Base-by-base conservation (phyloP, 1,284 basidiomycete genomes). In the Wallemia mellicola region DNA sequence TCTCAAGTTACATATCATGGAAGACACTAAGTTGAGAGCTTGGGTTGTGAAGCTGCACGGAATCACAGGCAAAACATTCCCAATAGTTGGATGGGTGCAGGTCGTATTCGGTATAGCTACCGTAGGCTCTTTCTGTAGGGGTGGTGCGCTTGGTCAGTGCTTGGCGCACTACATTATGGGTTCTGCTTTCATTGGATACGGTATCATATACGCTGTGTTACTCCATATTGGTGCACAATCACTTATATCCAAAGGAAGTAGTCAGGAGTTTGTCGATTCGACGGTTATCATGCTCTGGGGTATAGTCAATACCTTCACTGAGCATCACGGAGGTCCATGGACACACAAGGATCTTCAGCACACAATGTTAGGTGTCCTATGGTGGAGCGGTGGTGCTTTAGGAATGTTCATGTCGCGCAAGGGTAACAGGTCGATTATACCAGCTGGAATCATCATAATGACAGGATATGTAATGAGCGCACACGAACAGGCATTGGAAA, bases 381-480 rank as follows among this genome's bases (percentile, higher is more conserved):
- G 87, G 91, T 91, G 86, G 86, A 77, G 82, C 26, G 91, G 89
- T 57, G 91, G 91, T 30, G 75, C 82, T 24, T 74, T 94, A 1
- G 91, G 89, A 1, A 82, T 95, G 59, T 86, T 82, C 70, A 76
- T 92, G 15, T 78, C 85, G 22, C 76, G 86, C 58, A 82, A 83
- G 54, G 86, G 87, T 61, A 80, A 82, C 75, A 78, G 88, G 61
- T 85, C 81, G 56, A 77, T 92, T 24, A 74, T 92, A 1, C 89
- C 91, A 1, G 79, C 77, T 19, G 62, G 89, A 28, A 86, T 95
- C 61, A 81, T 91, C 63, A 79, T 86, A 60, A 73, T 92, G 62
- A 92, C 88, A 0, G 91, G 91, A 1, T 95, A 86, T 83, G 89
- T 83, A 0, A 92, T 95, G 86, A 83, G 84, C 2, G 81, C 84